phyloP scores from a whole-genome alignment of 768 basidiomycete species.

The Hortiboletus campestris region DNA sequence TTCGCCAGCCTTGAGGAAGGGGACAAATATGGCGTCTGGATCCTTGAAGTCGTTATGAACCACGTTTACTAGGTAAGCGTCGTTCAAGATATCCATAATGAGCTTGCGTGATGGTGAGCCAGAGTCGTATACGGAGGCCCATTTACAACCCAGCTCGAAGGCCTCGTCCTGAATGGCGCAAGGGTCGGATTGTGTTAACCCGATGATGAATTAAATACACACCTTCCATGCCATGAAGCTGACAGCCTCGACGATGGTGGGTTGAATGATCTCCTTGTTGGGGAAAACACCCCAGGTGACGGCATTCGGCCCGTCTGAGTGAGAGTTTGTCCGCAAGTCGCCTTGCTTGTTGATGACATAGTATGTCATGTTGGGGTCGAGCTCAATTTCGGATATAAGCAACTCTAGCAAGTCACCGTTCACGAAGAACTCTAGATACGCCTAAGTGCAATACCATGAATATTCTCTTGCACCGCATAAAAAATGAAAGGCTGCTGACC shows the following conservation, averaged over 20 bases:
- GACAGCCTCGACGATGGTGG: slow-evolving; percentile 94
- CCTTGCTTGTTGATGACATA: slow-evolving; percentile 97
- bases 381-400: slow-evolving; percentile 79
- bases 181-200: neutral
- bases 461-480: neutral
- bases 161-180: slow-evolving; percentile 75
- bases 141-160: slow-evolving; percentile 87
- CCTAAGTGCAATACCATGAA: slow-evolving; percentile 44
- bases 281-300: slow-evolving; percentile 99
- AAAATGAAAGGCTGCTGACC: slow-evolving; percentile 39
- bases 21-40: slow-evolving; percentile 78
- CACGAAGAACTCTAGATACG: slow-evolving; percentile 96
- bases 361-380: slow-evolving; percentile 88
- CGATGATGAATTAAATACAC: slow-evolving; percentile 14
- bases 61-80: slow-evolving; percentile 85
- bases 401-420: slow-evolving; percentile 67
- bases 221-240: slow-evolving; percentile 99
- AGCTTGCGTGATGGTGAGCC: slow-evolving; percentile 72
- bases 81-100: slow-evolving; percentile 77
- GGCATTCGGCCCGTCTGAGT: slow-evolving; percentile 95
- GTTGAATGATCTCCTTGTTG: slow-evolving; percentile 93
- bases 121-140: slow-evolving; percentile 84
- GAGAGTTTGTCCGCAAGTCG: slow-evolving; percentile 91
- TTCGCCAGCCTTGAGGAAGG: slow-evolving; percentile 77
- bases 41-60: slow-evolving; percentile 96